These are phyloP conservation scores for Nitzschia inconspicua DNA, from an alignment of 108 stramenopile genomes.

Conservation along the genomic window DNA sequence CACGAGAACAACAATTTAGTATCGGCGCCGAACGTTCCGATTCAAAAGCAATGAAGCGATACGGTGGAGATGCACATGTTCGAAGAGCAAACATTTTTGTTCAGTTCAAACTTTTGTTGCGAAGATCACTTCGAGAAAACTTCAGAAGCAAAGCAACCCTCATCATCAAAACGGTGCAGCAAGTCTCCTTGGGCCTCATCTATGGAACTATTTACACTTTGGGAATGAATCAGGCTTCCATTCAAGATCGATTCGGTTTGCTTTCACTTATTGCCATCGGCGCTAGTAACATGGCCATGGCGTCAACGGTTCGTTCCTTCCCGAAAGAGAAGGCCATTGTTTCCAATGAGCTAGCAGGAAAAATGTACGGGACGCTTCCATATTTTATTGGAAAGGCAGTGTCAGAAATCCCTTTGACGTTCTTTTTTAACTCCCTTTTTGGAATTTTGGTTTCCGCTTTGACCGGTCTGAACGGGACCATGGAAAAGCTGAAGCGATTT, in stretches of 20 bases:
- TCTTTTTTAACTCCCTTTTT: slow-evolving; percentile 79
- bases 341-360: slow-evolving; percentile 56
- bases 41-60: slow-evolving; percentile 5
- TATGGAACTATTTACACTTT: slow-evolving; percentile 84
- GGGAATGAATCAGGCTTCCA: slow-evolving; percentile 73
- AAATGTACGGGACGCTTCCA: slow-evolving; percentile 82
- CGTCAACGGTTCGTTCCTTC: slow-evolving; percentile 76
- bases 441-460: slow-evolving; percentile 77
- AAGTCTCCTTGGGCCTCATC: slow-evolving; percentile 73
- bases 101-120: slow-evolving; percentile 67
- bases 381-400: slow-evolving; percentile 93
- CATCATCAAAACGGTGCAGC: slow-evolving; percentile 76
- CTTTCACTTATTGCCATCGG: slow-evolving; percentile 83
- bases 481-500: slow-evolving; percentile 66
- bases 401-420: slow-evolving; percentile 88
- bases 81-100: slow-evolving; percentile 58
- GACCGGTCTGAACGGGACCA: slow-evolving; percentile 55
- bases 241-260: slow-evolving; percentile 84
- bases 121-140: slow-evolving; percentile 59
- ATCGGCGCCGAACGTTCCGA: slow-evolving; percentile 19
- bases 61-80: slow-evolving; percentile 13
- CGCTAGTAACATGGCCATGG: slow-evolving; percentile 82
- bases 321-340: slow-evolving; percentile 87
- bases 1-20: slow-evolving; percentile 31
- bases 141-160: slow-evolving; percentile 70